Evolutionary conservation across 768 basidiomycete genomes (phyloP).

Genomic region (Rhizopogon roseolus): DNA sequence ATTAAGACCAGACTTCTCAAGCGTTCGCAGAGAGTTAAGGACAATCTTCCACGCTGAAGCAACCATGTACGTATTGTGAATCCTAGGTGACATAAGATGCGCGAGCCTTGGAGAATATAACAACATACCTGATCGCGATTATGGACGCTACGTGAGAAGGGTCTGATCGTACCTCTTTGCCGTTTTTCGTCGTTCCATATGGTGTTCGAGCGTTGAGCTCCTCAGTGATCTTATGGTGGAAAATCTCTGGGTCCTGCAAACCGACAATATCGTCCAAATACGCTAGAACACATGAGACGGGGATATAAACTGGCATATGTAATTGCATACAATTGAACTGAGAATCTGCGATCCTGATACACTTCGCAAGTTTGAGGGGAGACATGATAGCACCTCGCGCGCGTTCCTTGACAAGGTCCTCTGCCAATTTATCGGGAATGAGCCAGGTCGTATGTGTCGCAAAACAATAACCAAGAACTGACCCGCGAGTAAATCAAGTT

Average conservation of each 20-base stretch:
- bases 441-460: not conserved
- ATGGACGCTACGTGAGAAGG: conserved; percentile 51
- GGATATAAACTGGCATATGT: not conserved
- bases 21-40: conserved; percentile 47
- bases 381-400: conserved; percentile 54
- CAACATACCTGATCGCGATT: conserved; percentile 52
- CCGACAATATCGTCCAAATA: conserved; percentile 67
- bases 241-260: conserved; percentile 62
- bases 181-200: conserved; percentile 17
- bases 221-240: conserved; percentile 48
- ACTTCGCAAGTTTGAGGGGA: conserved; percentile 61
- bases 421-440: conserved; percentile 30
- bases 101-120: conserved; percentile 1
- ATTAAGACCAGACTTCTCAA: conserved; percentile 50
- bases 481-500: conserved; percentile 78
- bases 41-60: conserved; percentile 82
- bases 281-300: conserved; percentile 31
- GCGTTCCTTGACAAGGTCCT: conserved; percentile 56
- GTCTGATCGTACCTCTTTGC: conserved; percentile 28
- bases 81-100: conserved; percentile 34
- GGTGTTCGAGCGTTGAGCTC: conserved; percentile 53
- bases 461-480: conserved; percentile 10
- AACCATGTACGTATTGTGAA: conserved; percentile 79
- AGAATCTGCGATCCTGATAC: conserved; percentile 66
- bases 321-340: conserved; percentile 58